phyloP scores from a whole-genome alignment of 2,329 filamentous ascomycete genomes.

The Microsporum ferrugineum region DNA sequence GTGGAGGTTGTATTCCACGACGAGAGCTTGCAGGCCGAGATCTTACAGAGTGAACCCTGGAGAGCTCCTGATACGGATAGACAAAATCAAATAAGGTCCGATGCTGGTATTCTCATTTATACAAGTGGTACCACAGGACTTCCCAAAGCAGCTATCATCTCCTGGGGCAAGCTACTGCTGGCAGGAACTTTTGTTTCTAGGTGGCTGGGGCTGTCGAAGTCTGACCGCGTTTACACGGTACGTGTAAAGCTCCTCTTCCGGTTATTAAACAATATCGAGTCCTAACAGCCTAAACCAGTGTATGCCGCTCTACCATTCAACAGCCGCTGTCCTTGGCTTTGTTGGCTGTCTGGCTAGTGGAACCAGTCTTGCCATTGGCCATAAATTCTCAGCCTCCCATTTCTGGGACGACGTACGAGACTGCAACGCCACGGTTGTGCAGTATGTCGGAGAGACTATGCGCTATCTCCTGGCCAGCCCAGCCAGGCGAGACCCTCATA shows the following conservation, averaged over 20 bases:
- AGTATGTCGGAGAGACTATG: conserved; percentile 81
- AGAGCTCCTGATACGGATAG: conserved; percentile 50
- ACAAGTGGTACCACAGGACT: conserved; percentile 78
- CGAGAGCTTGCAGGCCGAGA: conserved; percentile 45
- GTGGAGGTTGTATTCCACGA: conserved; percentile 54
- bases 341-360: conserved; percentile 48
- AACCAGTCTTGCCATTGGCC: conserved; percentile 58
- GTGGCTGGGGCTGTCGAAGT: conserved; percentile 48
- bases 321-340: conserved; percentile 61
- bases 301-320: conserved; percentile 84
- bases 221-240: conserved; percentile 67
- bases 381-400: conserved; percentile 62
- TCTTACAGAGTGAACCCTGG: conserved; percentile 40
- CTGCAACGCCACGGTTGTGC: conserved; percentile 60
- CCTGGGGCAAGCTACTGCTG: conserved; percentile 55
- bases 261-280: conserved; percentile 2
- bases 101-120: conserved; percentile 66
- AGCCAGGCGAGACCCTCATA: conserved; percentile 49
- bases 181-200: conserved; percentile 43
- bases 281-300: conserved; percentile 39
- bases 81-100: conserved; percentile 39
- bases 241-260: conserved; percentile 16
- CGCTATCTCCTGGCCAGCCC: conserved; percentile 64
- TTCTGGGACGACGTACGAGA: conserved; percentile 70
- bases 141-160: conserved; percentile 66